These are phyloP conservation scores for Citrus cavaleriei DNA, from an alignment of 345 rosid genomes.

Conservation along the genomic window DNA sequence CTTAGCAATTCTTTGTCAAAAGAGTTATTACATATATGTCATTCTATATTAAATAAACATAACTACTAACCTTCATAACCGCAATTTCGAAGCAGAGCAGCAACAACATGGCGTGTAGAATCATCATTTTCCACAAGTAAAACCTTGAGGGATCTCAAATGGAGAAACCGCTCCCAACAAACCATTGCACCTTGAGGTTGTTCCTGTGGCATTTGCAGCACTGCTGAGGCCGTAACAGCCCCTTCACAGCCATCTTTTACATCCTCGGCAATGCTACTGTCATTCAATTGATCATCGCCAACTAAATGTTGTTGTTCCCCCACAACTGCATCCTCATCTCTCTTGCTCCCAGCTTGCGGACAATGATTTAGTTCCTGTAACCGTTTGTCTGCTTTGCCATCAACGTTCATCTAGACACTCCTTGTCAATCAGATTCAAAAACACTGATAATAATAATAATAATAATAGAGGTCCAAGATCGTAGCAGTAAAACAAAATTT, in stretches of 20 bases:
- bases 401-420: slow-evolving; percentile 48
- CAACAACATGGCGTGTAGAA: slow-evolving; percentile 74
- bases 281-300: slow-evolving; percentile 29
- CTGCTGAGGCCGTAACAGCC: slow-evolving; percentile 26
- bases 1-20: no score
- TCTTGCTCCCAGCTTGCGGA: slow-evolving; percentile 20
- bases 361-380: slow-evolving; percentile 30
- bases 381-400: slow-evolving; percentile 32
- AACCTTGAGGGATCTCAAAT: slow-evolving; percentile 58
- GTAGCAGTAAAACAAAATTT: slow-evolving; percentile 11
- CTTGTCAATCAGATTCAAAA: slow-evolving; percentile 38
- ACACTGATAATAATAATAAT: slow-evolving; percentile 12
- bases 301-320: slow-evolving; percentile 17
- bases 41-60: not conserved
- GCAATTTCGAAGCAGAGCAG: slow-evolving; percentile 82
- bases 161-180: slow-evolving; percentile 83
- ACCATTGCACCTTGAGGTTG: slow-evolving; percentile 42
- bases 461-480: slow-evolving; percentile 17
- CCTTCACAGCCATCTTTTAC: slow-evolving; percentile 35
- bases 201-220: slow-evolving; percentile 38
- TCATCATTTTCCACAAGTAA: slow-evolving; percentile 77
- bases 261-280: slow-evolving; percentile 26
- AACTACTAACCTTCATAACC: slow-evolving; percentile 63
- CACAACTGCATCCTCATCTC: slow-evolving; percentile 30
- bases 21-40: no score